Evolutionary conservation across 208 protist genomes (phyloP).

Genomic region (Acanthamoeba castellanii): DNA sequence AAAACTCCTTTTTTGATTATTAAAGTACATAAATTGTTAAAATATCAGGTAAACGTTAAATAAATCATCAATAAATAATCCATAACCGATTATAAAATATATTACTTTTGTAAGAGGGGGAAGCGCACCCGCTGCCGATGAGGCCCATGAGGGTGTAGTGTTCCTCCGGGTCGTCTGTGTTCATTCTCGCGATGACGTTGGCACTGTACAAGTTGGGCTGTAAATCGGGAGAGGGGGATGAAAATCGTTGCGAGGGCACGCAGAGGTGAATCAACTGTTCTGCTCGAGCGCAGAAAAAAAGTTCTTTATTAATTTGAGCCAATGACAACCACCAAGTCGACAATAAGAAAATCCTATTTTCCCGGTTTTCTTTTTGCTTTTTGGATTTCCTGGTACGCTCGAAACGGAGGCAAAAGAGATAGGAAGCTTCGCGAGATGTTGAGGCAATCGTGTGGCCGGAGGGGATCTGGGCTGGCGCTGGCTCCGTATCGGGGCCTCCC

Average conservation of each 20-base stretch:
- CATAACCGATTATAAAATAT: not conserved
- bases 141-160: slow-evolving; percentile 46
- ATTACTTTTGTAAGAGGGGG: not conserved
- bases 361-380: not conserved
- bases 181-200: not conserved
- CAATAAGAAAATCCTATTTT: not conserved
- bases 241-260: no score
- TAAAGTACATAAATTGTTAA: not conserved
- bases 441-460: no score
- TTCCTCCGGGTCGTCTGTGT: slow-evolving; percentile 33
- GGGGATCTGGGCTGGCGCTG: not conserved
- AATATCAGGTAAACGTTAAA: not conserved
- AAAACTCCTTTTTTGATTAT: slow-evolving; percentile 35
- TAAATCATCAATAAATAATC: not conserved
- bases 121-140: slow-evolving; percentile 28
- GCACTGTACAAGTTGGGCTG: not conserved
- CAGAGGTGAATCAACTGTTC: no score
- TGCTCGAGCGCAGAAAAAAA: not conserved
- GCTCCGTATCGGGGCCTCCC: not conserved
- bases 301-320: not conserved
- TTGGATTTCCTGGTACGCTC: no score
- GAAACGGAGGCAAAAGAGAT: not conserved
- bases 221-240: not conserved
- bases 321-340: not conserved
- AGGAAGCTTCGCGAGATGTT: not conserved